Percentiles rank a stretch among this genome's conserved stretches.
phyloP scores from a whole-genome alignment of 2,329 filamentous ascomycete genomes.

The Hypoxylon sp. region DNA sequence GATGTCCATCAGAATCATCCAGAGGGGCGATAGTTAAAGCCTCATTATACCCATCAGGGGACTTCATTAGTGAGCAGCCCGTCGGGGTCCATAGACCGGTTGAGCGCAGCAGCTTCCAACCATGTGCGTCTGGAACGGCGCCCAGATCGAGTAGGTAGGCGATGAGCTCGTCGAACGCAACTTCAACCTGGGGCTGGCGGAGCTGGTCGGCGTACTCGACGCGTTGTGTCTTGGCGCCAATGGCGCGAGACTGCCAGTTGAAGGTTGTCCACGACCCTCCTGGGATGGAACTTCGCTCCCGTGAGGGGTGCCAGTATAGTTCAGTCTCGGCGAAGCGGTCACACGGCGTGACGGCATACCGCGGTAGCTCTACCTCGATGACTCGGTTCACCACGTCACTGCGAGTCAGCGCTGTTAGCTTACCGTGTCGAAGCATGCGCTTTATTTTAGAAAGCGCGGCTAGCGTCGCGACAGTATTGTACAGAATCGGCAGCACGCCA shows the following conservation, averaged over 20 bases:
- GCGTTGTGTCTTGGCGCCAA: conserved; percentile 73
- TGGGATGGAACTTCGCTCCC: conserved; percentile 67
- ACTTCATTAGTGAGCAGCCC: conserved; percentile 70
- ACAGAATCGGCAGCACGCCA: conserved; percentile 75
- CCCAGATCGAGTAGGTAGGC: conserved; percentile 75
- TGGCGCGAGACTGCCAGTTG: conserved; percentile 75
- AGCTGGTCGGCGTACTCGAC: conserved; percentile 73
- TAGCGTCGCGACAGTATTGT: conserved; percentile 74
- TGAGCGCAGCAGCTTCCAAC: conserved; percentile 70
- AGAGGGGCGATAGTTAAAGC: conserved; percentile 69
- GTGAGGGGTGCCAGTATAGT: conserved; percentile 72
- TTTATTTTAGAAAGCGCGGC: conserved; percentile 73
- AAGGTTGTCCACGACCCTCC: conserved; percentile 77
- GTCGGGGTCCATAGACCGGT: conserved; percentile 74
- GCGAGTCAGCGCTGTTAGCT: conserved; percentile 72
- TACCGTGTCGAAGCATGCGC: conserved; percentile 69
- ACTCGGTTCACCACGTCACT: conserved; percentile 76
- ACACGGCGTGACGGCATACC: conserved; percentile 74
- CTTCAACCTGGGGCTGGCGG: conserved; percentile 67
- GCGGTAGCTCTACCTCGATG: conserved; percentile 76
- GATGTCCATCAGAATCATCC: conserved; percentile 72
- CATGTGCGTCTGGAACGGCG: conserved; percentile 71
- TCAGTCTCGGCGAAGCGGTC: conserved; percentile 67
- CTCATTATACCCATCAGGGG: conserved; percentile 64
- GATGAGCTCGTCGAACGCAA: conserved; percentile 72